Percentiles rank a stretch among this genome's conserved stretches.
phyloP scores from a whole-genome alignment of 2,329 filamentous ascomycete genomes.

The Fusarium sp. region DNA sequence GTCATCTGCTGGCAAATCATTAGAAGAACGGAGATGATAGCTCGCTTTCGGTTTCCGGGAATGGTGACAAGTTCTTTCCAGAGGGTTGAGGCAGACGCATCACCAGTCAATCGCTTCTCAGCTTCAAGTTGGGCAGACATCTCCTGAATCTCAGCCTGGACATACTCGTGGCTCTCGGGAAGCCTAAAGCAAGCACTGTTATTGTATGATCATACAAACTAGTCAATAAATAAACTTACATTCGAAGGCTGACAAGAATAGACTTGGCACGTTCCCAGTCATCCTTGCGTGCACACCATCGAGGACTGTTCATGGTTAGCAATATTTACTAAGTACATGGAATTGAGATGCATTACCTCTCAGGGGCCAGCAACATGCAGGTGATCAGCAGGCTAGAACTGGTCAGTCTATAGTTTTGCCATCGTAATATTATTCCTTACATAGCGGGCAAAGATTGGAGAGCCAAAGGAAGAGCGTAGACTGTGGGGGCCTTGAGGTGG shows the following conservation, averaged over 20 bases:
- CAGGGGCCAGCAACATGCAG: slow-evolving; percentile 71
- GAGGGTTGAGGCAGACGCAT: slow-evolving; percentile 66
- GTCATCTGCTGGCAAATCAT: slow-evolving; percentile 82
- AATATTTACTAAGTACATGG: background rate
- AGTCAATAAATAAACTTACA: slow-evolving; percentile 40
- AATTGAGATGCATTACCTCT: slow-evolving; percentile 50
- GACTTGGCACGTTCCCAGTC: slow-evolving; percentile 73
- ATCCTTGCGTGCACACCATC: slow-evolving; percentile 76
- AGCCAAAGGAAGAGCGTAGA: slow-evolving; percentile 72
- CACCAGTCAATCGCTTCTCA: slow-evolving; percentile 69
- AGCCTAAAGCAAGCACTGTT: slow-evolving; percentile 54
- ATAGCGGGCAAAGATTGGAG: slow-evolving; percentile 75
- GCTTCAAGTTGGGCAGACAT: slow-evolving; percentile 72
- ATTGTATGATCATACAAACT: background rate
- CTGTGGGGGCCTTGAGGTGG: slow-evolving; percentile 60
- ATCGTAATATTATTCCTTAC: slow-evolving; percentile 38
- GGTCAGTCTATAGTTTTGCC: slow-evolving; percentile 1
- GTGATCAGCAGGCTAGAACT: slow-evolving; percentile 60
- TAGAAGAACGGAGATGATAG: slow-evolving; percentile 69
- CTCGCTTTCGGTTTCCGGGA: slow-evolving; percentile 72
- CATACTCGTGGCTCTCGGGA: slow-evolving; percentile 65
- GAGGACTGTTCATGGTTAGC: slow-evolving; percentile 63
- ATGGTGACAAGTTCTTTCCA: slow-evolving; percentile 74
- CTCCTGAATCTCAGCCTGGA: slow-evolving; percentile 70
- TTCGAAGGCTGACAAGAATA: slow-evolving; percentile 65